Evolutionary conservation across 2,329 filamentous ascomycete genomes (phyloP), one percentile per base, ranked within the genome.

Genomic region (Penicillium decumbens): DNA sequence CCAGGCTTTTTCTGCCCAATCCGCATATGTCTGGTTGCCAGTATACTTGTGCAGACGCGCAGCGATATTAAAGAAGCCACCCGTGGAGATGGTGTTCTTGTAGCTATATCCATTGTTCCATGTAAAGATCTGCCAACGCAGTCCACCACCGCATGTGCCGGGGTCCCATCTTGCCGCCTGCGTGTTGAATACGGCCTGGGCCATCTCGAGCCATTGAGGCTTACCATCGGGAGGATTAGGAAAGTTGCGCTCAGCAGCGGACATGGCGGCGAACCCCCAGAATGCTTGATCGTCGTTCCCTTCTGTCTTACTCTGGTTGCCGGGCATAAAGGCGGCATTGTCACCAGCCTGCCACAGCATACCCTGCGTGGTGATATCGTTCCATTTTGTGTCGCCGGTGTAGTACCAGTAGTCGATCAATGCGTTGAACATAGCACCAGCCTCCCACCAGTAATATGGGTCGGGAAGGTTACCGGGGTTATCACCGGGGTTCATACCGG

Each of bases 111-210:
- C 65, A 25, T 64, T 65, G 28, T 67, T 67, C 55, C 61, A 68
- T 0, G 62, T 63, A 35, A 66, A 67, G 12, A 68, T 67, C 47
- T 68, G 65, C 65, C 65, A 68, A 4, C 62, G 57, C 57, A 95
- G 70, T 8, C 89, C 89, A 43, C 89, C 89, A 41, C 72, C 75
- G 67, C 89, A 95, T 0, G 75, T 76, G 0, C 71, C 61, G 2
- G 70, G 72, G 58, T 93, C 84, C 85, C 88, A 92, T 20, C 88
- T 80, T 18, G 71, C 70, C 2, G 81, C 82, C 62, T 89, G 89
- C 43, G 85, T 83, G 72, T 92, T 89, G 69, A 92, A 95, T 1
- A 89, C 85, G 9, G 85, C 86, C 67, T 90, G 86, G 0, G 80
- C 84, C 45, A 93, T 77, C 6, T 84, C 82, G n/a, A 93, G 77